Evolutionary conservation across 805 yeast species (phyloP), one percentile per base, ranked within the genome.

Genomic region (Metschnikowia matae): DNA sequence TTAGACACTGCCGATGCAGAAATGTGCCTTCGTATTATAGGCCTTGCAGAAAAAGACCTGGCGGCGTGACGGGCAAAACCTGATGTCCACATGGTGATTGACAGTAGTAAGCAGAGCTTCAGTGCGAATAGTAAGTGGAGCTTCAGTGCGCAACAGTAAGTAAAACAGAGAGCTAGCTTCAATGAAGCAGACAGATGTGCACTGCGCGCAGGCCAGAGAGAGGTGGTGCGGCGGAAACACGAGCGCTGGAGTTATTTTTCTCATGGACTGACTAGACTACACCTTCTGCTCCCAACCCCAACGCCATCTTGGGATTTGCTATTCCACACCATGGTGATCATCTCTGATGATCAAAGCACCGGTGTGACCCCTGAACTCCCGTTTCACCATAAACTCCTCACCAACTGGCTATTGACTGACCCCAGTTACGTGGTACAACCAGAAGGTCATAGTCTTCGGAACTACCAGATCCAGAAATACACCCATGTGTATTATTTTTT

Each of bases 401-500:
- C 64, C 39, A 62, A 59, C 53, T 63, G 67, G 67, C 56, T 63
- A 31, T 53, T 63, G 37, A 60, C 66, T 2, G 66, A 63, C 53
- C 62, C 66, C 11, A 53, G 44, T 40, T 54, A 47, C 35, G 41
- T 51, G 39, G 37, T 49, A 7, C 26, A 47, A n/a, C 23, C 45
- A 15, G 54, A 47, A 13, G 20, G 33, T 20, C 17, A 33, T 8
- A 29, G 15, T 17, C 49, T 41, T 37, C 63, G 57, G 50, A 78
- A 80, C 63, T 81, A 79, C 61, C 73, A 78, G 58, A 68, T 64
- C 1, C 75, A 74, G 61, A 55, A 62, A 8, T 51, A 51, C 40
- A 47, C 46, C 31, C 41, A 46, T 2, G 73, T 74, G 49, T 54
- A 80, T 2, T 87, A 78, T 62, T 66, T 85, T 3, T 64, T 81